Percentiles rank a stretch among this genome's conserved stretches.
Evolutionary conservation across 2,329 filamentous ascomycete species (phyloP).

Genomic region (Apiospora rasikravindrae): DNA sequence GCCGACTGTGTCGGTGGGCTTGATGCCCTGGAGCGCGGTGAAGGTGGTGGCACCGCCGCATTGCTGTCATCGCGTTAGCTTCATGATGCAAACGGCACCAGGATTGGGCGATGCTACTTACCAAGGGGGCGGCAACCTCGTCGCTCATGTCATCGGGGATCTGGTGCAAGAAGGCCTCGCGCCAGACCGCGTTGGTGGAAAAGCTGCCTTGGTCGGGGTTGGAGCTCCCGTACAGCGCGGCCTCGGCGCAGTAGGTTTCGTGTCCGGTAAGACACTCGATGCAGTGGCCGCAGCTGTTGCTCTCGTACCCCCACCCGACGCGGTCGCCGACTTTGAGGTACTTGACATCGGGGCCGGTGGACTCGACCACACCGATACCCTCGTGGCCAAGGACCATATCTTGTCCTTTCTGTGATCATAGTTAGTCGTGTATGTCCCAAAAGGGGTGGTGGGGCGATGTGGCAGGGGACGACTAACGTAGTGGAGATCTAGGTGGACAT

Average conservation of each 20-base stretch:
- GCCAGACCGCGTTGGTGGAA: conserved; percentile 51
- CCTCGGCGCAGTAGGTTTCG: conserved; percentile 48
- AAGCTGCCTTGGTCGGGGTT: conserved; percentile 56
- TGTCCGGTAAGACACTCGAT: conserved; percentile 49
- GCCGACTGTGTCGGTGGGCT: conserved; percentile 45
- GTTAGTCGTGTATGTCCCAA: background rate
- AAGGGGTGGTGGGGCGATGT: conserved; percentile 17
- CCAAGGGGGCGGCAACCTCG: conserved; percentile 53
- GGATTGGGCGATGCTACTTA: background rate
- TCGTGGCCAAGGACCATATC: conserved; percentile 56
- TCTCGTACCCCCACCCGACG: conserved; percentile 53
- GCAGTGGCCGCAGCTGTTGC: conserved; percentile 49
- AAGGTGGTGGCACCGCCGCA: conserved; percentile 53
- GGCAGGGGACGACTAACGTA: conserved; percentile 22
- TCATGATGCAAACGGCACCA: no score
- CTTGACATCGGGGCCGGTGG: conserved; percentile 47
- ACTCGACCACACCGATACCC: conserved; percentile 51
- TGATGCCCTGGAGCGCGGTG: conserved; percentile 39
- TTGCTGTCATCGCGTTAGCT: conserved; percentile 35
- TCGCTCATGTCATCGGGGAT: conserved; percentile 53
- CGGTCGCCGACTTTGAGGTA: conserved; percentile 48
- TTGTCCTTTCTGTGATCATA: conserved; percentile 36
- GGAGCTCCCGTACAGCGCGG: conserved; percentile 46
- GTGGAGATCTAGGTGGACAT: conserved; percentile 21
- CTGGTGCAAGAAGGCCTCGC: conserved; percentile 51